Base-by-base conservation (phyloP, 1,284 basidiomycete genomes). In the Cryptococcus wingfieldii region DNA sequence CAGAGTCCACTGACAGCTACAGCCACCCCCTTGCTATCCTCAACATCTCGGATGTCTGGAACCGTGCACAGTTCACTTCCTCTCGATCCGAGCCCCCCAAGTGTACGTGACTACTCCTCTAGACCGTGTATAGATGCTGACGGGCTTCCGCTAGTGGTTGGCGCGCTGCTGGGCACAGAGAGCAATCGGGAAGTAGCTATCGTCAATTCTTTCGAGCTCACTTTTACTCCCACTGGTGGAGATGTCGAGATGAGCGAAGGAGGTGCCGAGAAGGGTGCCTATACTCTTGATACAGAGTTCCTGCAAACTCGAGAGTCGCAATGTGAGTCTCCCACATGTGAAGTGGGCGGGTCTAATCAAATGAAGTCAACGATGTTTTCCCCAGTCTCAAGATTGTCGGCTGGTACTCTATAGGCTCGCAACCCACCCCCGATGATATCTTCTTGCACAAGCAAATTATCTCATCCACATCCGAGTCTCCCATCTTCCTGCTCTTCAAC, bases 11-110 rank as follows among this genome's bases (percentile, higher is more conserved):
- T 38, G 9, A 54, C 37, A 31, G 13, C 41, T n/a, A 45, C 38
- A 95, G 92, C 53, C 95, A 98, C 77, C 95, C 95, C 28, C 82
- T 98, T 16, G 91, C 96, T 9, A 92, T 98, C 70, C 83, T 98
- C 61, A 97, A 94, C 77, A 89, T 98, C 64, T 96, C 93, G 1
- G 95, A 98, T 69, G 94, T 98, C 78, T 82, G 90, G 64, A 96
- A 89, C 43, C 84, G 96, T 83, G 88, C 88, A 61, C 45, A 81
- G 8, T 57, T 63, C 12, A 62, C 60, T 5, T 42, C 59, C n/a
- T 28, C 47, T 12, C 42, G 44, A 14, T 37, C 37, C n/a, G 43
- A 44, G 5, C 23, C 43, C 4, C 37, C 53, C 6, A 67, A 66
- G 38, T 16, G 66, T 68, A 44, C 53, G 61, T 38, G 6, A 16